A percentile compares a stretch with the other conserved stretches of the same genome.
Evolutionary conservation across 805 yeast genomes (phyloP).

Genomic region (Vanderwaltozyma polyspora): DNA sequence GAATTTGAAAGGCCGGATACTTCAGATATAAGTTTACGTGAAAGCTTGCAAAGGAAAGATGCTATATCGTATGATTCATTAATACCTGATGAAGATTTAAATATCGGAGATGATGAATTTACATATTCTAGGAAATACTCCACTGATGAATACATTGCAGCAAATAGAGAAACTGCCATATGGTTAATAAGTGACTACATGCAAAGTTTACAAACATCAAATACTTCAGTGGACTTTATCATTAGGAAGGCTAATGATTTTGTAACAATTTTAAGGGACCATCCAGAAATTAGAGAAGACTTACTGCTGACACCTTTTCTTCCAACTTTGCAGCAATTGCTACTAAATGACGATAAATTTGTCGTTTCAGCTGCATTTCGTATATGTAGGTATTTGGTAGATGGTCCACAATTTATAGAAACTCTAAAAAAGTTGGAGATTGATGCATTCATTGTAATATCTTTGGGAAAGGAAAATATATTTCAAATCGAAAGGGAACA

Average conservation of each 20-base stretch:
- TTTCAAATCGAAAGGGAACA: slow-evolving; percentile 59
- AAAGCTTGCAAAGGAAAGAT: background rate
- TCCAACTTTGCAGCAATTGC: slow-evolving; percentile 45
- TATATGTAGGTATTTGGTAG: slow-evolving; percentile 53
- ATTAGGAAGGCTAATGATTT: slow-evolving; percentile 56
- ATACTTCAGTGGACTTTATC: slow-evolving; percentile 16
- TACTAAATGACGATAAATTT: slow-evolving; percentile 46
- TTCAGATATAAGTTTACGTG: background rate
- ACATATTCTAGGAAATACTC: background rate
- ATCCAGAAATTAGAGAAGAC: slow-evolving; percentile 55
- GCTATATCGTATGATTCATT: background rate
- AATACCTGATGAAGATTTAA: background rate
- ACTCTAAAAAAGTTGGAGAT: slow-evolving; percentile 43
- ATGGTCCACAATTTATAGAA: slow-evolving; percentile 42
- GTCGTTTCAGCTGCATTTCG: slow-evolving; percentile 70
- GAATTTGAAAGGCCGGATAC: background rate
- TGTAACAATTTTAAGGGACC: slow-evolving; percentile 40
- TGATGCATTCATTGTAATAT: slow-evolving; percentile 51
- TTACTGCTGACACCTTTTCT: slow-evolving; percentile 49
- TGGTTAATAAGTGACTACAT: slow-evolving; percentile 28
- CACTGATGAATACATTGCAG: background rate
- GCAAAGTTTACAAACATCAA: slow-evolving; percentile 25
- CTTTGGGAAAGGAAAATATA: slow-evolving; percentile 49
- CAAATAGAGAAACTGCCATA: slow-evolving; percentile 22
- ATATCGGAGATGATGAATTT: background rate